These are phyloP conservation scores for Didymella pomorum DNA, from an alignment of 2,329 filamentous ascomycete species.

Conservation along the genomic window DNA sequence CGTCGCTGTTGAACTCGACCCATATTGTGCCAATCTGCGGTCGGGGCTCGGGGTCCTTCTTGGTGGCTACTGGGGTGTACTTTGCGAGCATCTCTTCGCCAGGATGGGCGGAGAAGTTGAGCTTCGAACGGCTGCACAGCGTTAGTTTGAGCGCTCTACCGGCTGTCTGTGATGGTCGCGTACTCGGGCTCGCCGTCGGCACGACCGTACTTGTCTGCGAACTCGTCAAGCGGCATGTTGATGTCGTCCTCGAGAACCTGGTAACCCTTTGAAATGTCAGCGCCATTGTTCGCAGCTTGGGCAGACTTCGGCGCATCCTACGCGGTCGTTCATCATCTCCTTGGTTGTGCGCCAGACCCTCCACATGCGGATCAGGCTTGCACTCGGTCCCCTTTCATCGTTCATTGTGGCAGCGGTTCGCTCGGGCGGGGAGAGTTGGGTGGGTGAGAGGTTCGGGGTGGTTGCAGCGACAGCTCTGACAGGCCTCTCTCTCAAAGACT, in stretches of 20 bases:
- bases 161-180: slow-evolving; percentile 42
- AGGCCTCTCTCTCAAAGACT: slow-evolving; percentile 33
- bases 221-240: slow-evolving; percentile 83
- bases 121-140: slow-evolving; percentile 72
- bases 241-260: slow-evolving; percentile 89
- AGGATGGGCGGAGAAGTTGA: slow-evolving; percentile 88
- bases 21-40: slow-evolving; percentile 87
- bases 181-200: slow-evolving; percentile 80
- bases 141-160: slow-evolving; percentile 19
- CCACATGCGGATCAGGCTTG: slow-evolving; percentile 73
- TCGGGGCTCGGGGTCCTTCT: slow-evolving; percentile 72
- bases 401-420: slow-evolving; percentile 35
- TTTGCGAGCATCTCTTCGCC: slow-evolving; percentile 84
- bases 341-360: slow-evolving; percentile 91
- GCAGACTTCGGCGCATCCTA: slow-evolving; percentile 59
- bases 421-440: slow-evolving; percentile 18
- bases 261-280: slow-evolving; percentile 74
- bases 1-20: slow-evolving; percentile 87
- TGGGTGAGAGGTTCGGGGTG: slow-evolving; percentile 14
- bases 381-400: slow-evolving; percentile 33
- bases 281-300: slow-evolving; percentile 22
- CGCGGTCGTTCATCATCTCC: slow-evolving; percentile 92
- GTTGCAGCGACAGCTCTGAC: slow-evolving; percentile 14
- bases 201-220: slow-evolving; percentile 75
- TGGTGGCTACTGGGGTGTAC: slow-evolving; percentile 76